Conservation (phyloP, 2,329 filamentous ascomycete species). For the Botrytis tulipae region DNA sequence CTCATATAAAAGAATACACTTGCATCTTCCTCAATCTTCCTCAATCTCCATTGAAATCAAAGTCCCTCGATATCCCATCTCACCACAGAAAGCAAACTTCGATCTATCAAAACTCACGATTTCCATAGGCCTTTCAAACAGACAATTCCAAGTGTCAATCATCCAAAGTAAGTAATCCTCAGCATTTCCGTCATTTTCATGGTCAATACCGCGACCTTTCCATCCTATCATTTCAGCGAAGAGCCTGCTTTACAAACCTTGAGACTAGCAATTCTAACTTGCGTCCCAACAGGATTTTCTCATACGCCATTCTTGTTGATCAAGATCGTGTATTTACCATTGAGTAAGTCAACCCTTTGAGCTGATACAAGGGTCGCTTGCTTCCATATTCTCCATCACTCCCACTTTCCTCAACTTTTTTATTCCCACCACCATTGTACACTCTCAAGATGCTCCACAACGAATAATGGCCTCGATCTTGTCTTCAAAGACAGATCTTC, state of each 20-base stretch:
- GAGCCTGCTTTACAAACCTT: neutral
- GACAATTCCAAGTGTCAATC: neutral
- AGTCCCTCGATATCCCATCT: neutral
- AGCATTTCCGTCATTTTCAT: neutral
- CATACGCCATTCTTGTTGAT: neutral
- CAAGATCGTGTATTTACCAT: neutral
- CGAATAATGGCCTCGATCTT: neutral
- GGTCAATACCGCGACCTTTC: neutral
- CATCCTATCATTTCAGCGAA: neutral
- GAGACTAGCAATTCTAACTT: neutral
- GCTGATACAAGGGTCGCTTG: neutral
- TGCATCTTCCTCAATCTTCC: neutral
- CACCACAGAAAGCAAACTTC: conserved; percentile 4
- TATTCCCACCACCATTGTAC: neutral
- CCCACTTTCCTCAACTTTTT: neutral
- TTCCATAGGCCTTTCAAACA: neutral
- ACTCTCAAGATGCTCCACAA: neutral
- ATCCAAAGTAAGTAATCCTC: neutral
- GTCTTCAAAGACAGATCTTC: neutral
- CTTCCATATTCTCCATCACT: neutral
- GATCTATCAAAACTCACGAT: conserved; percentile 4
- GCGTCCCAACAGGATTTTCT: neutral
- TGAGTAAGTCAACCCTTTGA: neutral
- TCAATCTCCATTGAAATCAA: neutral
- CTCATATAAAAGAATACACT: neutral